phyloP scores from a whole-genome alignment of 2,329 filamentous ascomycete genomes.

The Amesomyces nigricolor region DNA sequence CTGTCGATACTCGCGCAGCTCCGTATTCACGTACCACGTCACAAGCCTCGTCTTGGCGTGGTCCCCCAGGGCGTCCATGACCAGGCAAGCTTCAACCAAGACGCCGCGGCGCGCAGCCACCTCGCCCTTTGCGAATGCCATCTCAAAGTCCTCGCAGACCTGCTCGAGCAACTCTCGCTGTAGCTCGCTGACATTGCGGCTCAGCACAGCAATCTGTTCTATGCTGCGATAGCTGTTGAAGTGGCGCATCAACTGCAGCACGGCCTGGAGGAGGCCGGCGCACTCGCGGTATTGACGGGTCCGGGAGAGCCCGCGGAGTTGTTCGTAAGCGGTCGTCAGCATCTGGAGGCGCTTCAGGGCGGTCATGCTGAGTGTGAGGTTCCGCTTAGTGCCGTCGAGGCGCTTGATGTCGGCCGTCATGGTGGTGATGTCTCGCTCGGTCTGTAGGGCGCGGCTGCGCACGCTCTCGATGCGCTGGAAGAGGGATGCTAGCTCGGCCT shows the following conservation, averaged over 20 bases:
- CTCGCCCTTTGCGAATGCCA: constrained; percentile 86
- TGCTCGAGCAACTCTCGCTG: constrained; percentile 92
- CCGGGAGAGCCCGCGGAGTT: constrained; percentile 76
- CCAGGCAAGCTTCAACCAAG: constrained; percentile 80
- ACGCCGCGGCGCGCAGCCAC: constrained; percentile 62
- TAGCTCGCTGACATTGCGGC: constrained; percentile 85
- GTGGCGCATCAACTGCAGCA: constrained; percentile 95
- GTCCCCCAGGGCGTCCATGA: constrained; percentile 92
- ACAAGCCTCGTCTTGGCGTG: constrained; percentile 74
- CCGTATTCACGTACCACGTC: constrained; percentile 97
- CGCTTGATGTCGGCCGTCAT: constrained; percentile 99
- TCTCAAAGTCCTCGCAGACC: constrained; percentile 98
- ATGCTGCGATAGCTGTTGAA: constrained; percentile 98
- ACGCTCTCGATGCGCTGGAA: constrained; percentile 95
- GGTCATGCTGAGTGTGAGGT: constrained; percentile 95
- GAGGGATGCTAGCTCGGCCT: constrained; percentile 80
- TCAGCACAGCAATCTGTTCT: constrained; percentile 92
- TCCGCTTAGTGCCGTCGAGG: constrained; percentile 91
- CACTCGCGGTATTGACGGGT: constrained; percentile 92
- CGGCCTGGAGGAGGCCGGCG: constrained; percentile 85
- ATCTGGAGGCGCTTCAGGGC: constrained; percentile 95
- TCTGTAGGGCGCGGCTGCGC: constrained; percentile 79
- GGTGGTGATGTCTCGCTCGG: constrained; percentile 90
- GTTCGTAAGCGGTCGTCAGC: constrained; percentile 98
- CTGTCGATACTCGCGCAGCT: constrained; percentile 89